Conservation (phyloP, 768 basidiomycete species). For the Pleurotus platypus region DNA sequence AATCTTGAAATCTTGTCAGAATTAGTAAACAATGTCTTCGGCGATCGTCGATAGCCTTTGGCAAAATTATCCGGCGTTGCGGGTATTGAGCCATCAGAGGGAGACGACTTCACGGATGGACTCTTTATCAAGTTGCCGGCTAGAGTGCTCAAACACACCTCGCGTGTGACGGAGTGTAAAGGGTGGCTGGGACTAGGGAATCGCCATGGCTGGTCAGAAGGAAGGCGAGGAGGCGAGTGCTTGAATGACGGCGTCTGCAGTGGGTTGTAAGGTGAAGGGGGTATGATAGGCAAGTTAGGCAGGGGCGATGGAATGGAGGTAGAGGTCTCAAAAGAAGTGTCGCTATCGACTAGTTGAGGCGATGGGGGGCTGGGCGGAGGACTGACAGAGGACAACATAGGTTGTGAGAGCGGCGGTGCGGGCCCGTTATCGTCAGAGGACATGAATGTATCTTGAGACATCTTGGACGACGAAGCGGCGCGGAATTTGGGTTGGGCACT, state of each 20-base stretch:
- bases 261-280: slow-evolving; percentile 76
- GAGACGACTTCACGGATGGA: slow-evolving; percentile 34
- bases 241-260: slow-evolving; percentile 72
- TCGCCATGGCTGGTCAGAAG: slow-evolving; percentile 80
- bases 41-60: slow-evolving; percentile 32
- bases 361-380: slow-evolving; percentile 33
- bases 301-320: slow-evolving; percentile 24
- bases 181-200: slow-evolving; percentile 80
- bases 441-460: slow-evolving; percentile 11
- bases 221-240: slow-evolving; percentile 70
- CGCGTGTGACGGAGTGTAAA: slow-evolving; percentile 59
- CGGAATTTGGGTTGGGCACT: slow-evolving; percentile 18
- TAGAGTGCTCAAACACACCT: slow-evolving; percentile 64
- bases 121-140: slow-evolving; percentile 45
- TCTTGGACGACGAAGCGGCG: slow-evolving; percentile 11
- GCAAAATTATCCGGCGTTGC: slow-evolving; percentile 28
- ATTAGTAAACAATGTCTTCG: slow-evolving; percentile 34
- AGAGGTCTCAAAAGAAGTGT: slow-evolving; percentile 1
- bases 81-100: slow-evolving; percentile 15
- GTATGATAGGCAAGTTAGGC: slow-evolving; percentile 32
- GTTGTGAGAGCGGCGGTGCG: slow-evolving; percentile 10
- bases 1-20: slow-evolving; percentile 5
- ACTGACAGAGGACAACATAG: slow-evolving; percentile 23
- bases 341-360: slow-evolving; percentile 20
- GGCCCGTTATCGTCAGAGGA: not conserved